Percentiles rank a stretch among this genome's conserved stretches.
These are phyloP conservation scores for Dioszegia hungarica DNA, from an alignment of 768 basidiomycete species.

Conservation along the genomic window DNA sequence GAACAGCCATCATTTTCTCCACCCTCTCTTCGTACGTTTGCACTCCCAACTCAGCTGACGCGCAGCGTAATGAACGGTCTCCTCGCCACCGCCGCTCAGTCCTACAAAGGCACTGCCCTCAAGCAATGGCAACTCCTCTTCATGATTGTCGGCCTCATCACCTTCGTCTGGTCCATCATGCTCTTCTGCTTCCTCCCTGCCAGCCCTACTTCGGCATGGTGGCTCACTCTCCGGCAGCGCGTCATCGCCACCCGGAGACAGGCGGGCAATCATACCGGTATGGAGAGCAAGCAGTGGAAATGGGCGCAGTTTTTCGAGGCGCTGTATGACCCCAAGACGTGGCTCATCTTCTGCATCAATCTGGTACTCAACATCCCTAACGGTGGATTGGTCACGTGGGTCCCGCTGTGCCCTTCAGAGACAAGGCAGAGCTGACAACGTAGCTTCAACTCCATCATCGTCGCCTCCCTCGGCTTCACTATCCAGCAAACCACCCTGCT, in stretches of 20 bases:
- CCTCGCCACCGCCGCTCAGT: slow-evolving; percentile 13
- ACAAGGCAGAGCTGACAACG: background rate
- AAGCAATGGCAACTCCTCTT: slow-evolving; percentile 29
- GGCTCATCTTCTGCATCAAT: slow-evolving; percentile 33
- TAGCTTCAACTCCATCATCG: slow-evolving; percentile 26
- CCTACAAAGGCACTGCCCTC: slow-evolving; percentile 6
- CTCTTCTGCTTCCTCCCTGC: slow-evolving; percentile 27
- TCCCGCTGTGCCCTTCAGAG: background rate
- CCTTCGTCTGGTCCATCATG: slow-evolving; percentile 22
- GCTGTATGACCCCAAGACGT: slow-evolving; percentile 29
- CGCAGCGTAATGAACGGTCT: slow-evolving; percentile 27
- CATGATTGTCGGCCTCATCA: slow-evolving; percentile 29
- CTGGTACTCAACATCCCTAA: slow-evolving; percentile 34
- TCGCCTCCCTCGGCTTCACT: slow-evolving; percentile 18
- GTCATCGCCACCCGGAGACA: slow-evolving; percentile 27
- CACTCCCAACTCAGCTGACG: no score
- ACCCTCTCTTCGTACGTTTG: slow-evolving; percentile 31
- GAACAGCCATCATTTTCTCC: slow-evolving; percentile 33
- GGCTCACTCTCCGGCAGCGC: slow-evolving; percentile 31
- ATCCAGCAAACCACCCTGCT: slow-evolving; percentile 14
- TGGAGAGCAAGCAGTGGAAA: slow-evolving; percentile 32
- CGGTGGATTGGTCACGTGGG: slow-evolving; percentile 10
- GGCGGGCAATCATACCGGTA: slow-evolving; percentile 25
- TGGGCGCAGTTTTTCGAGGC: slow-evolving; percentile 25
- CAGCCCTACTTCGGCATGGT: slow-evolving; percentile 27